Conservation (phyloP, 805 yeast genomes). For the Candida oleophila region DNA sequence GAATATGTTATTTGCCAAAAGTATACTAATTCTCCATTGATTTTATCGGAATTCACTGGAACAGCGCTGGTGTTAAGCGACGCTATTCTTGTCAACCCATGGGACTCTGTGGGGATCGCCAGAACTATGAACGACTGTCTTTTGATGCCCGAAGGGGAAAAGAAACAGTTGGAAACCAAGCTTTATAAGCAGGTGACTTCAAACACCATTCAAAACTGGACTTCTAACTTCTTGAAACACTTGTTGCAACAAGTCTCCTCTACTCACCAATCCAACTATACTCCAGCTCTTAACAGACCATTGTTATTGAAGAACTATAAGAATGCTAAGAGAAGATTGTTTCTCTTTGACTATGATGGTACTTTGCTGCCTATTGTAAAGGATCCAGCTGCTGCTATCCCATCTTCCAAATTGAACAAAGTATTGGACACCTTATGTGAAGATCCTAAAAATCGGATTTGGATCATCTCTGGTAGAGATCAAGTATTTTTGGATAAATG, state of each 20-base stretch:
- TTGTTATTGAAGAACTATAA: conserved; percentile 58
- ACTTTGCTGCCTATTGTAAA: conserved; percentile 94
- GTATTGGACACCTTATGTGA: conserved; percentile 59
- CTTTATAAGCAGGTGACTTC: conserved; percentile 63
- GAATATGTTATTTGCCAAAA: conserved; percentile 91
- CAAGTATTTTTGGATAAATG: conserved; percentile 84
- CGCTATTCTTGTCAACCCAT: conserved; percentile 87
- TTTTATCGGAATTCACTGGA: conserved; percentile 92
- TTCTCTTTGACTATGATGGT: conserved; percentile 95
- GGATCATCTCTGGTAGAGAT: conserved; percentile 97
- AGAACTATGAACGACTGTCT: conserved; percentile 74
- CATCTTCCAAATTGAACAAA: conserved; percentile 67
- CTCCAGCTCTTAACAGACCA: conserved; percentile 79
- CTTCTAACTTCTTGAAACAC: conserved; percentile 55
- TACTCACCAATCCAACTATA: conserved; percentile 45
- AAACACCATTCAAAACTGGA: conserved; percentile 82
- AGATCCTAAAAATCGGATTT: conserved; percentile 82
- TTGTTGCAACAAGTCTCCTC: conserved; percentile 40
- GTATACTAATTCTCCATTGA: conserved; percentile 68
- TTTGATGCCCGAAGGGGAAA: conserved; percentile 48
- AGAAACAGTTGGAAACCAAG: conserved; percentile 45
- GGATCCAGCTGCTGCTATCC: conserved; percentile 98
- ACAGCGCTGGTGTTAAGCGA: conserved; percentile 69
- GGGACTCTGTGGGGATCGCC: conserved; percentile 95
- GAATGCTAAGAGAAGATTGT: conserved; percentile 64